These are phyloP conservation scores for Eimeria necatrix DNA, from an alignment of 169 alveolate species.

Conservation along the genomic window DNA sequence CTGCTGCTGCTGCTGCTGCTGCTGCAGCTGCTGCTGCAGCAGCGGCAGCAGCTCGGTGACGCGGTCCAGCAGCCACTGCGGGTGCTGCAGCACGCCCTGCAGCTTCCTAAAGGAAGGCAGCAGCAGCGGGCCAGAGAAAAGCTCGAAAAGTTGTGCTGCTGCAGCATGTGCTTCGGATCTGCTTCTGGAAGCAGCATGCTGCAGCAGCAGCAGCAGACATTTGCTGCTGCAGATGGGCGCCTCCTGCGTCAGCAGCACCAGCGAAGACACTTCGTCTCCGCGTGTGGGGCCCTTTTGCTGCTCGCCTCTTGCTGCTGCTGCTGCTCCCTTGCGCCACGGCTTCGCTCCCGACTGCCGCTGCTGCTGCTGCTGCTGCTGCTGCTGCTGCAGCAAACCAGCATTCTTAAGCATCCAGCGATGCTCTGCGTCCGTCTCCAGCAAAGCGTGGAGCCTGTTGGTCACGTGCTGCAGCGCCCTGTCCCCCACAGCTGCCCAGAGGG, in stretches of 20 bases:
- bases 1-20: constrained; percentile 16
- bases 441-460: background rate
- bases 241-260: background rate
- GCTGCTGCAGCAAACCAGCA: background rate
- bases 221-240: constrained; percentile 7
- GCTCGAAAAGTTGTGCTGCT: background rate
- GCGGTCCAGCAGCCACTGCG: background rate
- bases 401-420: background rate
- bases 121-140: background rate
- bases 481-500: background rate
- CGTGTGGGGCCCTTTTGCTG: background rate
- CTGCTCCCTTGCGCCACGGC: background rate
- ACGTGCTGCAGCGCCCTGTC: constrained; percentile 6
- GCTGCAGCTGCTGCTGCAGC: background rate
- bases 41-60: background rate
- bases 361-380: constrained; percentile 34
- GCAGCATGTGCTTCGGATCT: background rate
- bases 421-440: background rate
- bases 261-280: background rate
- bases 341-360: background rate
- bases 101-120: background rate
- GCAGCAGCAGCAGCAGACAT: background rate
- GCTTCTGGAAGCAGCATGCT: background rate
- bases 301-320: background rate
- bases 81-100: background rate